These are phyloP conservation scores for Fusarium decemcellulare DNA, from an alignment of 2,329 filamentous ascomycete species.

Conservation along the genomic window DNA sequence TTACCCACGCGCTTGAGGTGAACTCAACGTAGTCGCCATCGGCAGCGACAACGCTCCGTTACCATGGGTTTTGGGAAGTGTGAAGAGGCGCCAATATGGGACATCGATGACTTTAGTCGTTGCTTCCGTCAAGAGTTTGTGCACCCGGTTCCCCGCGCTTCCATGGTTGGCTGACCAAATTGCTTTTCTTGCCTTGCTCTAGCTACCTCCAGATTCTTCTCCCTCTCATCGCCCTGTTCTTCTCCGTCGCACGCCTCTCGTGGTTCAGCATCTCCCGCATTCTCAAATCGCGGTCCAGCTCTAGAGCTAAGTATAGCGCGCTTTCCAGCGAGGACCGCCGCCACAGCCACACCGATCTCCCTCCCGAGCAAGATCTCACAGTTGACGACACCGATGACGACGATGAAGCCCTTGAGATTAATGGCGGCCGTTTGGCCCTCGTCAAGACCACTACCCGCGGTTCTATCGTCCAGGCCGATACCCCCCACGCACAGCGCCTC, in stretches of 20 bases:
- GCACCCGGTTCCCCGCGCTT: neutral
- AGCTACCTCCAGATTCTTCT: conserved; percentile 76
- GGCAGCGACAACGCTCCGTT: conserved; percentile 28
- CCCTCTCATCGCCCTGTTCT: conserved; percentile 77
- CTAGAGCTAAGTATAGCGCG: conserved; percentile 68
- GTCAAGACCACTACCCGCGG: conserved; percentile 73
- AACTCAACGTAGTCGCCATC: conserved; percentile 29
- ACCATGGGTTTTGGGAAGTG: conserved; percentile 68
- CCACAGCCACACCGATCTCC: conserved; percentile 67
- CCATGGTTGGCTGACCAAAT: conserved; percentile 27
- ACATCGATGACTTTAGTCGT: conserved; percentile 72
- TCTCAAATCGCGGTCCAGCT: conserved; percentile 62
- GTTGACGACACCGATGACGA: conserved; percentile 68
- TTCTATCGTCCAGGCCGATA: conserved; percentile 80
- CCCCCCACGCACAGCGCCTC: conserved; percentile 79
- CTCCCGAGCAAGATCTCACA: conserved; percentile 58
- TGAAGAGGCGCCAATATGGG: conserved; percentile 70
- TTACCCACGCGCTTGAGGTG: conserved; percentile 29
- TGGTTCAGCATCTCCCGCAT: conserved; percentile 69
- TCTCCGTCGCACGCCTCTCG: conserved; percentile 79
- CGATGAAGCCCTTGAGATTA: conserved; percentile 68
- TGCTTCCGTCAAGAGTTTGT: conserved; percentile 79
- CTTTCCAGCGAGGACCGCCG: conserved; percentile 61
- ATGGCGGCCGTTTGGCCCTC: conserved; percentile 69
- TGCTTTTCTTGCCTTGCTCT: conserved; percentile 8